Evolutionary conservation across 176 grass and related monocot species (phyloP).

Genomic region (Echinochloa phyllopogon): DNA sequence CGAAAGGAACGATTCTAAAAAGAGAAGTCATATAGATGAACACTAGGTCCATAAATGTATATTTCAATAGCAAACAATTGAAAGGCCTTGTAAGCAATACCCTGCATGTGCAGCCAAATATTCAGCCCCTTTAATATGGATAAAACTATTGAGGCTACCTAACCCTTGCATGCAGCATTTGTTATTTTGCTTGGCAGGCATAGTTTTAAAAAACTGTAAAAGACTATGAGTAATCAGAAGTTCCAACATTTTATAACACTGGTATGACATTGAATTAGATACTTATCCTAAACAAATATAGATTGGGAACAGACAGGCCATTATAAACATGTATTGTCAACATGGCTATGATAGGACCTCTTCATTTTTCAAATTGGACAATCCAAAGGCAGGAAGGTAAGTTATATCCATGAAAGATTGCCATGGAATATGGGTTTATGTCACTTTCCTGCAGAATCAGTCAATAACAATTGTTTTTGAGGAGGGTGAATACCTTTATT

Average conservation of each 20-base stretch:
- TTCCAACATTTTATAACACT: constrained; percentile 17
- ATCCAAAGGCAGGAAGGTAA: constrained; percentile 12
- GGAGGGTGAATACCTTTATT: constrained; percentile 63
- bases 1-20: constrained; percentile 11
- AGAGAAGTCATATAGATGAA: not conserved
- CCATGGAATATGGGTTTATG: not conserved
- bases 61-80: not conserved
- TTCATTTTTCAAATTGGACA: constrained; percentile 10
- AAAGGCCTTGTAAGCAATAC: not conserved
- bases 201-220: not conserved
- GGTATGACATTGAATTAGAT: constrained; percentile 10
- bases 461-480: not conserved
- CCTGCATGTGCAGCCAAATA: not conserved
- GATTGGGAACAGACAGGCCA: not conserved
- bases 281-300: not conserved
- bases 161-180: not conserved
- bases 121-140: not conserved
- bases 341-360: not conserved
- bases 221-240: constrained; percentile 6
- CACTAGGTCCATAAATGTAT: not conserved
- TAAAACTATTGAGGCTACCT: not conserved
- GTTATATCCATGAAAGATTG: not conserved
- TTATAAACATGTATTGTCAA: not conserved
- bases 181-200: not conserved
- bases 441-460: not conserved